Percentiles rank a stretch among this genome's conserved stretches.
Evolutionary conservation across 768 basidiomycete genomes (phyloP).

Genomic region (Fistulinella prunicolor): DNA sequence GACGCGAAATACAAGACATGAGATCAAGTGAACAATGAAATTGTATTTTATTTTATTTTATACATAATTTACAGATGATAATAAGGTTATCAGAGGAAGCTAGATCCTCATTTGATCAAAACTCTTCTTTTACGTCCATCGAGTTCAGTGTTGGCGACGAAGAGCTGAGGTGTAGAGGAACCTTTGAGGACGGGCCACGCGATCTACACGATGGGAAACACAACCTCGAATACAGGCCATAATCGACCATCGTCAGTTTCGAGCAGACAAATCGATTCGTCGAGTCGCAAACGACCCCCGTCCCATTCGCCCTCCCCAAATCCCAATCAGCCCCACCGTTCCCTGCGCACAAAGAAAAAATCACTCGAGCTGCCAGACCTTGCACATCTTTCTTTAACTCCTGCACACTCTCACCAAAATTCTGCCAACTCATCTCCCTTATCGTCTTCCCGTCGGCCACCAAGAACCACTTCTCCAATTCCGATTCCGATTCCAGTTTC

Average conservation of each 20-base stretch:
- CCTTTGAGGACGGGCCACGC: conserved; percentile 16
- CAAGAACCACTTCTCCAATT: conserved; percentile 46
- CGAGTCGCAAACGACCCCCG: conserved; percentile 13
- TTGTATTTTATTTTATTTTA: conserved; percentile 17
- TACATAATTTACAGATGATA: conserved; percentile 9
- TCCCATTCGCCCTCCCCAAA: conserved; percentile 41
- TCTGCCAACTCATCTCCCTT: conserved; percentile 42
- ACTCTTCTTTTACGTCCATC: conserved; percentile 34
- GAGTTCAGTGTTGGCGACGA: conserved; percentile 23
- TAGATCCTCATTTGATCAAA: conserved; percentile 25
- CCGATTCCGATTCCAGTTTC: conserved; percentile 43
- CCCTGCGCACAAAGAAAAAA: conserved; percentile 65
- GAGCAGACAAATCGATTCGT: conserved; percentile 26
- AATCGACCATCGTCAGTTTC: conserved; percentile 25
- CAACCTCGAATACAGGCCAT: conserved; percentile 31
- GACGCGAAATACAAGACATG: no score
- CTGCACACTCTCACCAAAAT: conserved; percentile 35
- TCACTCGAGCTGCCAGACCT: conserved; percentile 78
- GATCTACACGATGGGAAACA: conserved; percentile 33
- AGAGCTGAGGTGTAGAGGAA: conserved; percentile 11
- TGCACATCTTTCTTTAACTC: conserved; percentile 47
- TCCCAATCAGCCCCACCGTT: conserved; percentile 49
- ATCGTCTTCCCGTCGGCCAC: conserved; percentile 39
- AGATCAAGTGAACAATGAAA: no score
- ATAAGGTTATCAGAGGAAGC: conserved; percentile 22